Evolutionary conservation across 2,329 filamentous ascomycete genomes (phyloP).

Genomic region (Ophiostoma sp.): DNA sequence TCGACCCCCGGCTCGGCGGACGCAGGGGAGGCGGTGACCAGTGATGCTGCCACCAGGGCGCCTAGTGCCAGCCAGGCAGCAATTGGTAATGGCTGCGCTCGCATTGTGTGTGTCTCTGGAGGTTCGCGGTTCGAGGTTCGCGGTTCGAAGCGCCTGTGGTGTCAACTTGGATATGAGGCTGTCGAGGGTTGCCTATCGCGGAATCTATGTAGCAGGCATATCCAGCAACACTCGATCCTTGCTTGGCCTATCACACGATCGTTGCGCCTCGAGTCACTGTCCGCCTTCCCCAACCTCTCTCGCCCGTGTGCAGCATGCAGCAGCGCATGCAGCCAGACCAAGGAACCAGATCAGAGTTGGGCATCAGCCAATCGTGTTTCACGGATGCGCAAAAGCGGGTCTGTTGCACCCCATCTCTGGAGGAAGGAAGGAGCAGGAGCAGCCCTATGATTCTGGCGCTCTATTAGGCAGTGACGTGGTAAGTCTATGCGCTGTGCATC

Average conservation of each 20-base stretch:
- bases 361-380: constrained; percentile 6
- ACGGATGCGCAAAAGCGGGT: neutral
- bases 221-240: neutral
- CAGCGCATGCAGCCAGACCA: constrained; percentile 5
- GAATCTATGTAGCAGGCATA: neutral
- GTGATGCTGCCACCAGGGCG: neutral
- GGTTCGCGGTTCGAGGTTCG: neutral
- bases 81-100: neutral
- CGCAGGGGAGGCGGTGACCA: neutral
- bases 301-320: neutral
- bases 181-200: neutral
- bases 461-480: neutral
- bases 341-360: neutral
- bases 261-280: neutral
- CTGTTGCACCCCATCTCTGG: neutral
- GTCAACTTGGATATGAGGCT: neutral
- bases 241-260: neutral
- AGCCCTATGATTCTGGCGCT: neutral
- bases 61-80: neutral
- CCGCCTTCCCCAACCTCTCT: neutral
- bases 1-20: neutral
- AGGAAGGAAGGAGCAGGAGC: neutral
- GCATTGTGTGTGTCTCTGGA: neutral
- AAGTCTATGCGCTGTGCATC: neutral
- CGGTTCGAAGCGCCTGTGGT: neutral